phyloP scores from a whole-genome alignment of 1,284 basidiomycete genomes.

The Cutaneotrichosporon dermatis region DNA sequence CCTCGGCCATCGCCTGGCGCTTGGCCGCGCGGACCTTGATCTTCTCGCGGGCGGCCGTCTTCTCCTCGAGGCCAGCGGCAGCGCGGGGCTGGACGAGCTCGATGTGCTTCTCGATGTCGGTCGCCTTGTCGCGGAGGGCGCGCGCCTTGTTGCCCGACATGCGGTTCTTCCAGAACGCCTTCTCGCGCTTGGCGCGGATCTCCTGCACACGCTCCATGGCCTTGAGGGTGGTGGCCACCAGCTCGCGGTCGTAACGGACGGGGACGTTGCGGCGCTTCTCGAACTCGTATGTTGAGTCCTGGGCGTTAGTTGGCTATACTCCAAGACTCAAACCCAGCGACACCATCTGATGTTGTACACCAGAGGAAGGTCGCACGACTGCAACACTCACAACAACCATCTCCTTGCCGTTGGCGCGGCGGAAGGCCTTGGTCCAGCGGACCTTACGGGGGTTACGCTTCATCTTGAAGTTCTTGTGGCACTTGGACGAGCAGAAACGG shows the following conservation, averaged over 20 bases:
- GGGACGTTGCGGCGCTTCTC: constrained; percentile 98
- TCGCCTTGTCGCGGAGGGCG: constrained; percentile 48
- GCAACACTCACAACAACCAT: constrained; percentile 82
- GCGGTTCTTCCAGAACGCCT: constrained; percentile 95
- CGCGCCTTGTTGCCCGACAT: constrained; percentile 63
- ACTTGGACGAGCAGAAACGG: constrained; percentile 96
- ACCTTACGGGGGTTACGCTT: constrained; percentile 99
- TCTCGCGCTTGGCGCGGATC: constrained; percentile 85
- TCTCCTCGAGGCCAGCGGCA: constrained; percentile 43
- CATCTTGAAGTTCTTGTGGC: constrained; percentile 99
- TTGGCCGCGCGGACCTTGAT: constrained; percentile 69
- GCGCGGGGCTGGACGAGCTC: constrained; percentile 66
- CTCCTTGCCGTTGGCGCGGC: constrained; percentile 97
- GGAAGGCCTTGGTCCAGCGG: constrained; percentile 99
- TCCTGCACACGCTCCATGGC: constrained; percentile 95
- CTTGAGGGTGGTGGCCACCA: constrained; percentile 89
- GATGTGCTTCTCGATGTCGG: constrained; percentile 56
- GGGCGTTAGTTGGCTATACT: no score
- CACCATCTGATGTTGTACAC: not conserved
- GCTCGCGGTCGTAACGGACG: constrained; percentile 93
- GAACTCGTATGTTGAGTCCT: constrained; percentile 99
- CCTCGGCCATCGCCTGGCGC: constrained; percentile 50
- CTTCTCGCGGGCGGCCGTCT: constrained; percentile 60
- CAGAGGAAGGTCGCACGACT: no score
- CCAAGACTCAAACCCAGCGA: no score